A percentile compares a stretch with the other conserved stretches of the same genome.
phyloP scores from a whole-genome alignment of 2,329 filamentous ascomycete species.

The Penicillium sp. region DNA sequence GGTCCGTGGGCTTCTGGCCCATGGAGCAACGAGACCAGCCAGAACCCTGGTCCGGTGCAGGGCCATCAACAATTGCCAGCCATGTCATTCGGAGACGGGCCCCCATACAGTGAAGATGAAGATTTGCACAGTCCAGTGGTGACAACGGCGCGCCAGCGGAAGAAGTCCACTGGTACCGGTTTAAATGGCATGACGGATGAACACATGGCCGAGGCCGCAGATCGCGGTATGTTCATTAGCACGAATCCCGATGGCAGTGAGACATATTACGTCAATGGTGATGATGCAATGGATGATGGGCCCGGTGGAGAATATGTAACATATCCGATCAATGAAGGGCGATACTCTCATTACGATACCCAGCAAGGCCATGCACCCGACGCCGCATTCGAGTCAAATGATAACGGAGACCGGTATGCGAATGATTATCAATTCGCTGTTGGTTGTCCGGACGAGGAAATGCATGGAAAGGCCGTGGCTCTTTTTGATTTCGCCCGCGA shows the following conservation, averaged over 20 bases:
- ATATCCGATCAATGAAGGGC: conserved; percentile 66
- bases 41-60: conserved; percentile 28
- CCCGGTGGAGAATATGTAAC: conserved; percentile 79
- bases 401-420: conserved; percentile 70
- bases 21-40: conserved; percentile 50
- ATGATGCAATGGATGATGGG: conserved; percentile 61
- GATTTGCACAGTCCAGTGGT: conserved; percentile 88
- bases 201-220: conserved; percentile 34
- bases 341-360: conserved; percentile 53
- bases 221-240: conserved; percentile 66
- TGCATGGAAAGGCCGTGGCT: conserved; percentile 94
- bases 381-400: conserved; percentile 41
- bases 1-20: conserved; percentile 56
- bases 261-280: conserved; percentile 71
- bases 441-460: conserved; percentile 92
- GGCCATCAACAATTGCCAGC: conserved; percentile 71
- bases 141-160: conserved; percentile 79
- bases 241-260: conserved; percentile 70
- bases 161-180: conserved; percentile 60
- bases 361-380: conserved; percentile 37
- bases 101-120: conserved; percentile 93
- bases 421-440: conserved; percentile 94
- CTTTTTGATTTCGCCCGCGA: conserved; percentile 93
- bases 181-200: conserved; percentile 42
- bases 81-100: conserved; percentile 82